Evolutionary conservation across 139 green algal species (phyloP).

Genomic region (Monoraphidium neglectum): DNA sequence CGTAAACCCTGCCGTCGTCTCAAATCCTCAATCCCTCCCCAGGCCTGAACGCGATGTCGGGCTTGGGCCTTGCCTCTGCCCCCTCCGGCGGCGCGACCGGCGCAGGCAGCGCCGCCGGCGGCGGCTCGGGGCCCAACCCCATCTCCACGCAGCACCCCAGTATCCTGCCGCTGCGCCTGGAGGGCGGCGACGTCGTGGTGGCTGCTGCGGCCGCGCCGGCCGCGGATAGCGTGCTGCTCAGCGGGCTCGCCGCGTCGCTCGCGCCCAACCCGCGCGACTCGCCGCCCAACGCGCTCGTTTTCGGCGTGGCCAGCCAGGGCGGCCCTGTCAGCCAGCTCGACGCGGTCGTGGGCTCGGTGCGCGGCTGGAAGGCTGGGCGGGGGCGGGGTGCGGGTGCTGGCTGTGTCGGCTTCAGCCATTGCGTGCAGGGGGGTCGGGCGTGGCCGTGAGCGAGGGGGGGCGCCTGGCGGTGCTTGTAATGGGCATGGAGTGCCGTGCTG

Average conservation of each 20-base stretch:
- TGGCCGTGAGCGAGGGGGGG: too few relatives aligned
- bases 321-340: constrained; percentile 8
- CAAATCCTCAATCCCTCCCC: too few relatives aligned
- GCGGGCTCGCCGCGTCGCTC: not conserved
- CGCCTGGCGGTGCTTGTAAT: not conserved
- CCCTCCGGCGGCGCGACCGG: too few relatives aligned
- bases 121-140: too few relatives aligned
- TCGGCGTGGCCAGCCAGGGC: constrained; percentile 10
- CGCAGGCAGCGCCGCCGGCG: too few relatives aligned
- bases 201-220: not conserved
- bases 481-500: not conserved
- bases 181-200: not conserved
- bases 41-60: too few relatives aligned
- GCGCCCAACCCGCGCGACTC: constrained; percentile 9
- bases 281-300: constrained; percentile 7
- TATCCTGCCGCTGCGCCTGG: constrained; percentile 13
- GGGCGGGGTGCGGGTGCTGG: too few relatives aligned
- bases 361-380: not conserved
- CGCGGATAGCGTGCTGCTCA: constrained; percentile 5
- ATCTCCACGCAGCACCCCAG: constrained; percentile 13
- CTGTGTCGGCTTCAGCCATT: too few relatives aligned
- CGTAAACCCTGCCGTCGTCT: too few relatives aligned
- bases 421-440: too few relatives aligned
- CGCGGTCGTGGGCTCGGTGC: constrained; percentile 13
- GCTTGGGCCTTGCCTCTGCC: too few relatives aligned